Evolutionary conservation across 2,329 filamentous ascomycete genomes (phyloP), one percentile per base, ranked within the genome.

Genomic region (Colletotrichum sp.): DNA sequence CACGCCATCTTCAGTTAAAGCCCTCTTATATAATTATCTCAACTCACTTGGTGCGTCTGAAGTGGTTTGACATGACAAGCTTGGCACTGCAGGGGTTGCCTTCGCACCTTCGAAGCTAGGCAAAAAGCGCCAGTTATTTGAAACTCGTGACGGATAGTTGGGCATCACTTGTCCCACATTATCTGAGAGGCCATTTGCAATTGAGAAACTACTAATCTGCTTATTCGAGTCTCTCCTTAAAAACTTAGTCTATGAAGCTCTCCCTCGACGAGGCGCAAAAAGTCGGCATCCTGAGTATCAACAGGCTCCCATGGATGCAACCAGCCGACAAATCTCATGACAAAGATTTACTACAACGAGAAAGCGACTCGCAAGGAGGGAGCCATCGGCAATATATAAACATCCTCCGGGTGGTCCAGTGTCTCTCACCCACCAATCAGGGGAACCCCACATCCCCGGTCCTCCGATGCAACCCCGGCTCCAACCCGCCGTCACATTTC

Each of bases 401-500:
- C 56, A 26, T 34, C 34, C 21, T 61, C 36, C 55, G 36, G 12
- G 55, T 66, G n/a, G 26, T 10, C 30, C 43, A 70, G 21, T 55
- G 36, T 65, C 9, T 65, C 21, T 60, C 52, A 28, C 58, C 43
- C 65, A 36, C 70, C 73, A 76, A 73, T 74, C 56, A 70, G 8
- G 8, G 4, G 26, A n/a, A n/a, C 18, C 58, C 36, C n/a, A 52
- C 34, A 43, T 26, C 48, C 61, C 60, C 74, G 71, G 60, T 62
- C 34, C 24, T 24, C 26, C 66, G 55, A 76, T 66, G 74, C 66
- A 48, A 76, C 60, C 60, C 61, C 66, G 38, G 48, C 65, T 38
- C 64, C 48, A 66, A 34, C 24, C 36, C 56, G 64, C 56, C 65
- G 65, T 76, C 56, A 69, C 70, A 68, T 70, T 68, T 60, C 70